Percentiles rank a stretch among this genome's conserved stretches.
These are phyloP conservation scores for Rhizomucor pusillus DNA, from an alignment of 371 early-diverging fungal species.

Conservation along the genomic window DNA sequence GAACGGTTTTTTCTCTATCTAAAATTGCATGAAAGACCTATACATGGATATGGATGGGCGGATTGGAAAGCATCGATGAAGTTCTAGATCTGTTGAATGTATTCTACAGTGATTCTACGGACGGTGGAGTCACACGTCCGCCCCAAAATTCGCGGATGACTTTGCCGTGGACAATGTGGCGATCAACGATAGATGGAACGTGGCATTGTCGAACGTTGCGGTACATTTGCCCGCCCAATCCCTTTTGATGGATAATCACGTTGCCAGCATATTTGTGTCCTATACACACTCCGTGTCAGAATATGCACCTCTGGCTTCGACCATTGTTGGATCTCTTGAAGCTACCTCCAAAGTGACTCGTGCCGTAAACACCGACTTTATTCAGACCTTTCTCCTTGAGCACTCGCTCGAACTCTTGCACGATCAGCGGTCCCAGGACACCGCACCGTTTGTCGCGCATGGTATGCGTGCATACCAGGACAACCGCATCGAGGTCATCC, in stretches of 20 bases:
- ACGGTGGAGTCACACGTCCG: slow-evolving; percentile 35
- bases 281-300: slow-evolving; percentile 6
- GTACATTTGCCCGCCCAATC: slow-evolving; percentile 47
- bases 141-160: slow-evolving; percentile 48
- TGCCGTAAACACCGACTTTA: slow-evolving; percentile 42
- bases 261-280: slow-evolving; percentile 54
- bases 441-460: slow-evolving; percentile 48
- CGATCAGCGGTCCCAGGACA: slow-evolving; percentile 35
- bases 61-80: no score
- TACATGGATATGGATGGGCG: no score
- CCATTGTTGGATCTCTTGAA: background rate
- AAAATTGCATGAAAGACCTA: no score
- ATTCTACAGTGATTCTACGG: no score
- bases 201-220: slow-evolving; percentile 52
- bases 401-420: slow-evolving; percentile 33
- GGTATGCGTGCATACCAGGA: slow-evolving; percentile 46
- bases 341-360: slow-evolving; percentile 50
- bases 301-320: background rate
- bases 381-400: slow-evolving; percentile 23
- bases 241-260: slow-evolving; percentile 44
- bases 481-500: slow-evolving; percentile 28
- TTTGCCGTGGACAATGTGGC: slow-evolving; percentile 40
- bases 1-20: no score
- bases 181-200: slow-evolving; percentile 38
- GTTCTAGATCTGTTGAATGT: no score